A percentile compares a stretch with the other conserved stretches of the same genome.
These are phyloP conservation scores for Blastocystis hominis DNA, from an alignment of 352 stramenopile species.

Conservation along the genomic window DNA sequence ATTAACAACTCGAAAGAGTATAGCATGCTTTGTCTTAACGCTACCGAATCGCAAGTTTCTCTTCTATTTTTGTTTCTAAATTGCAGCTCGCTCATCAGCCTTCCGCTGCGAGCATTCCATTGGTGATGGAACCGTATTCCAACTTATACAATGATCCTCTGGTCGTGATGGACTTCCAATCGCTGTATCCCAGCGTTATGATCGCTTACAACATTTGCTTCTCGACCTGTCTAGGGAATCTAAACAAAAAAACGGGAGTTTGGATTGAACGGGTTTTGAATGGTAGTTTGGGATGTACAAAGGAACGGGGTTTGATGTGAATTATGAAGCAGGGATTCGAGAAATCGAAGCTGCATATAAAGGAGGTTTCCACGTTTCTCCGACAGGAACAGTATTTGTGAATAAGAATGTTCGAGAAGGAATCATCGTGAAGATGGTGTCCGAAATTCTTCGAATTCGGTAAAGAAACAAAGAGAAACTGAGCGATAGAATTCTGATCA, in stretches of 20 bases:
- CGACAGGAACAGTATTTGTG: slow-evolving; percentile 60
- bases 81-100: slow-evolving; percentile 73
- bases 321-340: neutral
- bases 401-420: slow-evolving; percentile 80
- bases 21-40: slow-evolving; percentile 47
- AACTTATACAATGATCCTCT: slow-evolving; percentile 89
- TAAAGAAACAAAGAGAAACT: neutral
- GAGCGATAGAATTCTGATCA: slow-evolving; percentile 84
- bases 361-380: slow-evolving; percentile 18
- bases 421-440: slow-evolving; percentile 86
- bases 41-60: slow-evolving; percentile 14
- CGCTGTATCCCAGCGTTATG: slow-evolving; percentile 96
- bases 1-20: slow-evolving; percentile 24
- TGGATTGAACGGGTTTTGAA: neutral
- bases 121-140: slow-evolving; percentile 86
- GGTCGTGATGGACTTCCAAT: slow-evolving; percentile 96
- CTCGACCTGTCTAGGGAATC: slow-evolving; percentile 82
- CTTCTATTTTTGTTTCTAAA: neutral
- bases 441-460: slow-evolving; percentile 82
- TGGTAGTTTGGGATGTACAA: neutral
- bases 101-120: slow-evolving; percentile 79
- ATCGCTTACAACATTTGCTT: slow-evolving; percentile 99
- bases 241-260: slow-evolving; percentile 64
- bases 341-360: neutral
- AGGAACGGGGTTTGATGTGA: slow-evolving; percentile 34